Evolutionary conservation across 1,139 yeast species (phyloP), one percentile per base, ranked within the genome.

Genomic region (Taphrina confusa): DNA sequence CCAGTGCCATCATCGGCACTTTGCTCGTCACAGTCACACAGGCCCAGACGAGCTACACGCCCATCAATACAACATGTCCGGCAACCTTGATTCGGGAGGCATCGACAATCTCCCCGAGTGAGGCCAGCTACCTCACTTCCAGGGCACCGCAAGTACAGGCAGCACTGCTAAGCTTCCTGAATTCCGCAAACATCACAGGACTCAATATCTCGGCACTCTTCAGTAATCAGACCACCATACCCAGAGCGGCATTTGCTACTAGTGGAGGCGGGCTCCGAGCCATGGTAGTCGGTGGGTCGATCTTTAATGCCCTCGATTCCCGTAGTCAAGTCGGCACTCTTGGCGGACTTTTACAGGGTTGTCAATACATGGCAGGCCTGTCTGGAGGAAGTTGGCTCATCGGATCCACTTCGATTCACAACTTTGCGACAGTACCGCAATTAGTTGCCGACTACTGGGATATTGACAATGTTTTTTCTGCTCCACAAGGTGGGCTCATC

Each of bases 211-310:
- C 1, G 74, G 73, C 18, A 66, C 69, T 1, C 83, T 82, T 67
- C 69, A 85, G 61, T 20, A 70, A 73, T 61, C 67, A 75, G 71
- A 63, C 72, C 46, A 73, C 79, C 30, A 44, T 54, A 25, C 73
- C 75, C 23, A 76, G 80, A 60, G 77, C 88, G 59, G 96, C 85
- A 2, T 69, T 89, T 20, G 90, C 95, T 2, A 85, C 87, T 69
- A 83, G 92, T 4, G 97, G 97, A 40, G 97, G 97, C 68, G 95
- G 96, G 2, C 89, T 87, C 73, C 80, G 97, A 62, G 95, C 96
- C 56, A 87, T 89, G 96, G 74, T 89, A 44, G 74, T 78, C 61
- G 96, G 96, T n/a, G 96, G 95, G 1, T 96, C 97, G 42, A 83
- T 84, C 71, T 73, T 89, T 42, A 76, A 91, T 14, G 96, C 92